A percentile compares a stretch with the other conserved stretches of the same genome.
phyloP scores from a whole-genome alignment of 1,139 yeast genomes.

The Spathaspora sp. region DNA sequence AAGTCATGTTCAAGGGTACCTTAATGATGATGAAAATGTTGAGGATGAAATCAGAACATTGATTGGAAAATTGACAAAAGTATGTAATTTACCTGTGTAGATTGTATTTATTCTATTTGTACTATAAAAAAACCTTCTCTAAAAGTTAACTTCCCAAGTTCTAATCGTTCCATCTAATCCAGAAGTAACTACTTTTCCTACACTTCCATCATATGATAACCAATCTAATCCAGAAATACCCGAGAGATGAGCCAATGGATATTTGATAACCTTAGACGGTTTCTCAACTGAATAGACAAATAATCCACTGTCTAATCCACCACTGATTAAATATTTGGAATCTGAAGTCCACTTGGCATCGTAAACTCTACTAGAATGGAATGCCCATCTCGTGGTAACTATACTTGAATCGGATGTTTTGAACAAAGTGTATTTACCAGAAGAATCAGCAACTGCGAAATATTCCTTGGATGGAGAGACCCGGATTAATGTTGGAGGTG shows the following conservation, averaged over 20 bases:
- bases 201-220: constrained; percentile 41
- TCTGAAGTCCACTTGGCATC: constrained; percentile 78
- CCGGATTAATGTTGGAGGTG: constrained; percentile 61
- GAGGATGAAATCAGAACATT: constrained; percentile 26
- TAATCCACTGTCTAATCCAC: constrained; percentile 80
- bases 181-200: constrained; percentile 53
- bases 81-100: constrained; percentile 25
- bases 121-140: constrained; percentile 7
- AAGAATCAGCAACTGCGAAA: constrained; percentile 81
- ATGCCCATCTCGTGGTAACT: constrained; percentile 91
- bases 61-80: constrained; percentile 25
- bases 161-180: constrained; percentile 86
- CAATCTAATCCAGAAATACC: constrained; percentile 80
- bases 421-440: constrained; percentile 81
- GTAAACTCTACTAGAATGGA: constrained; percentile 81
- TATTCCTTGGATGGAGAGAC: constrained; percentile 70
- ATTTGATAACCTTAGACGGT: constrained; percentile 76
- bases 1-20: constrained; percentile 29
- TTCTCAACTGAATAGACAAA: constrained; percentile 74
- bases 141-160: constrained; percentile 54
- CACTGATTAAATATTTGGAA: constrained; percentile 71
- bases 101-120: not conserved
- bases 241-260: constrained; percentile 80
- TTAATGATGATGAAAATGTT: constrained; percentile 29
- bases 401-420: constrained; percentile 53